Evolutionary conservation across 2,329 filamentous ascomycete genomes (phyloP).

Genomic region (Colletotrichum orchidophilum): DNA sequence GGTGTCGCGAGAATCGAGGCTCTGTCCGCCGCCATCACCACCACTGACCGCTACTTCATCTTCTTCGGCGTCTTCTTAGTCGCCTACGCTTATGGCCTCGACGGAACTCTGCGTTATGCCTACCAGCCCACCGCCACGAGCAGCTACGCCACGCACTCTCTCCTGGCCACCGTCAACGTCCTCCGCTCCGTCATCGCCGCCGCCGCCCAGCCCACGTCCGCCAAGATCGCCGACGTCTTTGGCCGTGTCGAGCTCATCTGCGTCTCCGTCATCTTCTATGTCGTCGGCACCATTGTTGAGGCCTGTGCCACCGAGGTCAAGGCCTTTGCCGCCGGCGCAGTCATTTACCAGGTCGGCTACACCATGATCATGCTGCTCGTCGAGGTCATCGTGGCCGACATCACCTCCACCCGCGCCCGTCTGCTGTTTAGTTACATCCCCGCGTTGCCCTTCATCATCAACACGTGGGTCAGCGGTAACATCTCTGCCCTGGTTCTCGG

Average conservation of each 20-base stretch:
- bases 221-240: slow-evolving; percentile 71
- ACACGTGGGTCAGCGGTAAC: slow-evolving; percentile 72
- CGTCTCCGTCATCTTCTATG: slow-evolving; percentile 69
- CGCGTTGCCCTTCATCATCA: slow-evolving; percentile 67
- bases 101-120: slow-evolving; percentile 63
- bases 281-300: slow-evolving; percentile 66
- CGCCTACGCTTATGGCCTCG: slow-evolving; percentile 71
- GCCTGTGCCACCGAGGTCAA: slow-evolving; percentile 57
- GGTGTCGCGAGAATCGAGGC: slow-evolving; percentile 70
- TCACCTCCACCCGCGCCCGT: slow-evolving; percentile 70
- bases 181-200: slow-evolving; percentile 67
- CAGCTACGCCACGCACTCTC: slow-evolving; percentile 60
- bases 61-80: slow-evolving; percentile 71
- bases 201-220: slow-evolving; percentile 65
- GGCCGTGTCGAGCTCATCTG: slow-evolving; percentile 68
- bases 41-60: slow-evolving; percentile 62
- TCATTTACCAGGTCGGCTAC: slow-evolving; percentile 72
- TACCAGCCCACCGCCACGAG: slow-evolving; percentile 66
- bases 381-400: slow-evolving; percentile 71
- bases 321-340: slow-evolving; percentile 64
- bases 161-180: slow-evolving; percentile 66
- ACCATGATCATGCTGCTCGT: slow-evolving; percentile 69
- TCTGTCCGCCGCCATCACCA: slow-evolving; percentile 61
- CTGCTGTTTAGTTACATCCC: slow-evolving; percentile 73
- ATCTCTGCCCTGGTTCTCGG: slow-evolving; percentile 59